phyloP scores from a whole-genome alignment of 179 eudicot species.

The Heliamphora pulchella region DNA sequence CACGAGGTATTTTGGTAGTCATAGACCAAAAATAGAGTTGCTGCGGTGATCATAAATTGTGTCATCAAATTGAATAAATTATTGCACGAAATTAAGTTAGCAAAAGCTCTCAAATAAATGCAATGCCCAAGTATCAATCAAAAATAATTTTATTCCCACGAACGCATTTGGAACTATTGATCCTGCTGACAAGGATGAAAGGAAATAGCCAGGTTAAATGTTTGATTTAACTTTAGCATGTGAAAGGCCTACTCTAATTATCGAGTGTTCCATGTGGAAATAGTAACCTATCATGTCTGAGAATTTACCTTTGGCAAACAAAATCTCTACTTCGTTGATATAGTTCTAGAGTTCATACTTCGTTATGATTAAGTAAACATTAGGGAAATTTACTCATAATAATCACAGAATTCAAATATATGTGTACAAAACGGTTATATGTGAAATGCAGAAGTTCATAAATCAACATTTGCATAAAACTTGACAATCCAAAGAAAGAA shows the following conservation, averaged over 20 bases:
- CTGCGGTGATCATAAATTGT: too few species aligned
- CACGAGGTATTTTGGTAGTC: too few species aligned
- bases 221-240: not conserved
- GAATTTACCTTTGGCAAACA: not conserved
- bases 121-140: not conserved
- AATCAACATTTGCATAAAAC: not conserved
- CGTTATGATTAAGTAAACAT: not conserved
- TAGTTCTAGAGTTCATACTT: not conserved
- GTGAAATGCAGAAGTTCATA: not conserved
- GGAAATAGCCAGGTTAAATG: not conserved
- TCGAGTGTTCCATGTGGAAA: not conserved
- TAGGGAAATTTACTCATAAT: not conserved
- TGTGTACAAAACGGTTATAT: not conserved
- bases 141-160: not conserved
- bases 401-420: not conserved
- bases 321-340: not conserved
- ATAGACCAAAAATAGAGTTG: not conserved
- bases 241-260: not conserved
- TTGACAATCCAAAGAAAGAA: conserved; percentile 11
- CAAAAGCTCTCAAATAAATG: not conserved
- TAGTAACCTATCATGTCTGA: not conserved
- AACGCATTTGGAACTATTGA: too few species aligned
- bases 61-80: not conserved
- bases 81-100: not conserved
- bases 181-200: not conserved